Base-by-base conservation (phyloP, 495 filamentous ascomycete genomes). In the Xeromyces bisporus region DNA sequence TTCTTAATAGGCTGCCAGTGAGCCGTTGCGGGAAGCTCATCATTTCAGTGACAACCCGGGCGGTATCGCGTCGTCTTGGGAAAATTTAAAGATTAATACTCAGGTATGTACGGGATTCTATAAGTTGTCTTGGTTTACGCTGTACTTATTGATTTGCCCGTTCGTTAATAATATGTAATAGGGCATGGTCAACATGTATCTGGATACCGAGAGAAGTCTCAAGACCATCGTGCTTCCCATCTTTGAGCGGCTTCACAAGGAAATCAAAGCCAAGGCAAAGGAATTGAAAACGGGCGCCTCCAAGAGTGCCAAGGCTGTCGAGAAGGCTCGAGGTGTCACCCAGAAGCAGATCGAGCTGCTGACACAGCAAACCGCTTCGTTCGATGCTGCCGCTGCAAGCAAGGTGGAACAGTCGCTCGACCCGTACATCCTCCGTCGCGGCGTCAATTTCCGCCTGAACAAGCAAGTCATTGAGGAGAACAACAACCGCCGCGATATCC, bases 271-370 rank as follows among this genome's bases (percentile, higher is more conserved):
- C 51, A 93, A 93, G 60, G 62, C 68, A 21, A 96, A 94, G 63
- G 82, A 92, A 52, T 67, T 97, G 4, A 63, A 64, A 25, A 66
- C 73, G 26, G 83, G 85, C n/a, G 80, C 79, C n/a, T 71, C 71
- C 33, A 93, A 89, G 65, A 66, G 70, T 6, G 71, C 79, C 24
- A 97, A 94, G 55, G 73, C 77, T 12, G 85, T 96, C 16, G 80
- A 91, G 29, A 96, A 92, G 58, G 77, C 84, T 13, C 77, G 91
- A 31, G 69, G 71, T 39, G 49, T 58, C 7, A 94, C 87, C 1
- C 89, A 96, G 65, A 92, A 87, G 60, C 81, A 94, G 40, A 92
- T 97, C 33, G 87, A 97, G 54, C 71, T 92, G 16, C 71, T 96
- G 0, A 85, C 78, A 30, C 79, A 87, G 56, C 68, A 85, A 39